Conservation (phyloP, 2,329 filamentous ascomycete species). For the Xylaria sp. region DNA sequence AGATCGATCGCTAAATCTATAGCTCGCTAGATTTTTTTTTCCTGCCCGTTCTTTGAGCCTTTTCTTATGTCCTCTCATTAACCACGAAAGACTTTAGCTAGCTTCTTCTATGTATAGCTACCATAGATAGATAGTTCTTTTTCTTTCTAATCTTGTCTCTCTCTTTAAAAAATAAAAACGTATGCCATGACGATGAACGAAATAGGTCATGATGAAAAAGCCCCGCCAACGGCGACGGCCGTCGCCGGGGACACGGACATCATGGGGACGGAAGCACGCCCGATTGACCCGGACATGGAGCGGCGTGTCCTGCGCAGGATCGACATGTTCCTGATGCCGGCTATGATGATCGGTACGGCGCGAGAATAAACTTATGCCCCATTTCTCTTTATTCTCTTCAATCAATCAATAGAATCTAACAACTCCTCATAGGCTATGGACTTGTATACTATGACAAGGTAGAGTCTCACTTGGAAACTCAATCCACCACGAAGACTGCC, state of each 20-base stretch:
- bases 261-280: neutral
- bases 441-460: constrained; percentile 78
- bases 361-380: neutral
- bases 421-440: constrained; percentile 58
- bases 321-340: constrained; percentile 73
- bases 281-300: constrained; percentile 60
- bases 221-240: neutral
- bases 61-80: neutral
- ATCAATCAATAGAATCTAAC: neutral
- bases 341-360: constrained; percentile 66
- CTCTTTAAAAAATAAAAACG: neutral
- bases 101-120: neutral
- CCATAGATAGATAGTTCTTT: neutral
- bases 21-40: constrained; percentile 5
- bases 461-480: neutral
- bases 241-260: neutral
- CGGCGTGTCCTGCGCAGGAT: constrained; percentile 72
- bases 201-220: constrained; percentile 4
- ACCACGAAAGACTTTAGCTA: too few species aligned
- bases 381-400: neutral
- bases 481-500: neutral
- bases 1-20: neutral
- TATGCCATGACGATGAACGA: constrained; percentile 1
- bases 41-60: neutral
- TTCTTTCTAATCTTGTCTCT: neutral